phyloP scores from a whole-genome alignment of 2,329 filamentous ascomycete genomes.

The Thermothelomyces thermophilus region DNA sequence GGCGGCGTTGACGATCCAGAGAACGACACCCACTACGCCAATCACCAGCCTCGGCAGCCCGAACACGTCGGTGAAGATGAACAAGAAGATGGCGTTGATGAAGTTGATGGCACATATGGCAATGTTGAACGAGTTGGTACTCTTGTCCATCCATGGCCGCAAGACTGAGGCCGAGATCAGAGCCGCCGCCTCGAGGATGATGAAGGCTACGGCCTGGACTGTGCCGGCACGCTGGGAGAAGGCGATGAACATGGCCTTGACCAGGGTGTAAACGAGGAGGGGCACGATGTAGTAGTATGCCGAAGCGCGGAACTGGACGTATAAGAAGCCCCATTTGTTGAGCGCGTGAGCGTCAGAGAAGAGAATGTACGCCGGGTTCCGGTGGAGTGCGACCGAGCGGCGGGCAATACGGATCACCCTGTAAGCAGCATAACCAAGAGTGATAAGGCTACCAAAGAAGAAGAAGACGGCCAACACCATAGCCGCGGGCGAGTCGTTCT shows the following conservation, averaged over 20 bases:
- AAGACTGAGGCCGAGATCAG: conserved; percentile 67
- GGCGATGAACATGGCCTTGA: conserved; percentile 78
- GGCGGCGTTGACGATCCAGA: conserved; percentile 74
- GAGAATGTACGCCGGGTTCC: conserved; percentile 84
- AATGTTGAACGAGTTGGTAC: conserved; percentile 86
- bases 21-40: conserved; percentile 74
- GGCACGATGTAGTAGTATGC: conserved; percentile 85
- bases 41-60: conserved; percentile 70
- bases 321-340: conserved; percentile 91
- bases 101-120: conserved; percentile 77
- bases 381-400: conserved; percentile 76
- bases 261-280: conserved; percentile 60
- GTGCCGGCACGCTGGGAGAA: conserved; percentile 61
- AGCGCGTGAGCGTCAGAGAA: conserved; percentile 79
- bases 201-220: conserved; percentile 67
- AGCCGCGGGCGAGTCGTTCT: conserved; percentile 69
- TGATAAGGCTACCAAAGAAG: conserved; percentile 65
- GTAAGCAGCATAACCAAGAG: conserved; percentile 69
- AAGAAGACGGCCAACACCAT: conserved; percentile 76
- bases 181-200: conserved; percentile 67
- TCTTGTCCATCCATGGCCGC: conserved; percentile 93
- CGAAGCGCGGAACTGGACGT: conserved; percentile 82
- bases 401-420: conserved; percentile 79
- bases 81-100: conserved; percentile 70
- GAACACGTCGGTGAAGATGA: conserved; percentile 78